Percentiles rank a stretch among this genome's conserved stretches.
phyloP scores from a whole-genome alignment of 177 flowering plant species.

The Vitis hybrid region DNA sequence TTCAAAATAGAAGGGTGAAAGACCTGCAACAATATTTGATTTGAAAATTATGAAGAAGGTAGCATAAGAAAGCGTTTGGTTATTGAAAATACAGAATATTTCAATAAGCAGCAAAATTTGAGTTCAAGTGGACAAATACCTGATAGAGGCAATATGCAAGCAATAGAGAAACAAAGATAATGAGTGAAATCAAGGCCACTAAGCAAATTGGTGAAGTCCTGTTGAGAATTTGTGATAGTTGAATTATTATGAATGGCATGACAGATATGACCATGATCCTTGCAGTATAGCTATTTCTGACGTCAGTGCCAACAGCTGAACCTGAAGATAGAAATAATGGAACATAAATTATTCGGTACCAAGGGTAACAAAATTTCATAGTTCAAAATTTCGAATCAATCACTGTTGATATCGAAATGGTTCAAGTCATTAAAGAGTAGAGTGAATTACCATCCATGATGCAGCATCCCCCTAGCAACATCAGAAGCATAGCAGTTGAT shows the following conservation, averaged over 20 bases:
- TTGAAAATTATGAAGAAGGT: too few relatives aligned
- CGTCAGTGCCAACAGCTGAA: conserved; percentile 31
- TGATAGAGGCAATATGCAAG: conserved; percentile 15
- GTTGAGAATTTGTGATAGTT: conserved; percentile 23
- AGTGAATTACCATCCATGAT: conserved; percentile 19
- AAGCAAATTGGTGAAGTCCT: conserved; percentile 19
- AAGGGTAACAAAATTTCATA: too few relatives aligned
- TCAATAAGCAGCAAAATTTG: background rate
- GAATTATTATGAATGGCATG: conserved; percentile 32
- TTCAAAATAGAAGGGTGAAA: conserved; percentile 36
- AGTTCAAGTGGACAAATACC: conserved; percentile 11
- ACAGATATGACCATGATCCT: conserved; percentile 40
- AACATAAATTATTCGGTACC: too few relatives aligned
- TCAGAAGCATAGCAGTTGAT: conserved; percentile 26
- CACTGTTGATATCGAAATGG: conserved; percentile 7
- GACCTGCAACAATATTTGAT: conserved; percentile 15
- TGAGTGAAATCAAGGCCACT: conserved; percentile 25
- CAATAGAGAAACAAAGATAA: conserved; percentile 18
- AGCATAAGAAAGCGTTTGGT: too few relatives aligned
- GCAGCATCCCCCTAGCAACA: conserved; percentile 34
- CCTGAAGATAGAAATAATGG: conserved; percentile 15
- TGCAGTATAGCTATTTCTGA: conserved; percentile 33
- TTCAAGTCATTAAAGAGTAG: background rate
- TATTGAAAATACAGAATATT: too few relatives aligned
- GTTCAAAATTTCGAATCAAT: background rate